phyloP scores from a whole-genome alignment of 2,329 filamentous ascomycete species.

The Sporothrix pseudoabietina region DNA sequence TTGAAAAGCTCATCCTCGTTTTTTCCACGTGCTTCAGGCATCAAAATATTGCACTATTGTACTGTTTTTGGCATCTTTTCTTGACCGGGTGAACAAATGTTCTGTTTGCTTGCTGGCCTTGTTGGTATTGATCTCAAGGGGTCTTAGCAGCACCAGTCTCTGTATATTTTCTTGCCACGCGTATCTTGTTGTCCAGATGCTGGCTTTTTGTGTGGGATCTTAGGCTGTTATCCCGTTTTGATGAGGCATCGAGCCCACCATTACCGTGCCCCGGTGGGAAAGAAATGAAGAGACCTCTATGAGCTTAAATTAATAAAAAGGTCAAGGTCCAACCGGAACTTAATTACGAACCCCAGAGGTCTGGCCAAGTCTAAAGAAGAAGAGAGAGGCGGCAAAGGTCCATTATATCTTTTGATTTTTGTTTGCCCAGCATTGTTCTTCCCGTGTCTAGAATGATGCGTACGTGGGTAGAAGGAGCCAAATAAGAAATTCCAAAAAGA shows the following conservation, averaged over 20 bases:
- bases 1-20: not conserved
- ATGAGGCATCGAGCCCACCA: not conserved
- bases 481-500: not conserved
- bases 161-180: not conserved
- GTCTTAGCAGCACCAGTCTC: not conserved
- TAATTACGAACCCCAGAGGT: not conserved
- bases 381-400: not conserved
- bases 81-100: not conserved
- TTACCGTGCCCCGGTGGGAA: not conserved
- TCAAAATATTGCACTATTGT: not conserved
- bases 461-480: too few species aligned
- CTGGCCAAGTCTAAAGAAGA: not conserved
- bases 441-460: not conserved
- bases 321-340: not conserved
- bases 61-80: not conserved
- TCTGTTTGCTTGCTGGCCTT: not conserved
- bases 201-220: not conserved
- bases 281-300: not conserved
- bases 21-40: too few species aligned
- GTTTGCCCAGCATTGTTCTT: not conserved
- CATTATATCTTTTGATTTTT: not conserved
- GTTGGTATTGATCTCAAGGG: not conserved
- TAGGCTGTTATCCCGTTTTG: constrained; percentile 8
- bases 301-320: not conserved
- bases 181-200: not conserved